A percentile compares a stretch with the other conserved stretches of the same genome.
Evolutionary conservation across 257 asterid genomes (phyloP).

Genomic region (Solanum pinnatisectum): DNA sequence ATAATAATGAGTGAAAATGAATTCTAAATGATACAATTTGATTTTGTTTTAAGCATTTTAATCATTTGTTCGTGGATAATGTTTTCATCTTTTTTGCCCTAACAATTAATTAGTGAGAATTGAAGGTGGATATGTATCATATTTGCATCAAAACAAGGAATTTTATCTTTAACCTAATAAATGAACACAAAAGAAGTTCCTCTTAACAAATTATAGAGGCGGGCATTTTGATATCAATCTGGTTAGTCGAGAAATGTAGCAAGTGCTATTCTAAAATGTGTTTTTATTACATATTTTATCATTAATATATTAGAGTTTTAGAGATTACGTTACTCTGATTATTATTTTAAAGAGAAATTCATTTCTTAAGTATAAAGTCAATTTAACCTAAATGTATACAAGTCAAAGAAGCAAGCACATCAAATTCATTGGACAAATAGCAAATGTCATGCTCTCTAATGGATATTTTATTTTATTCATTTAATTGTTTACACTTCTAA

Average conservation of each 20-base stretch:
- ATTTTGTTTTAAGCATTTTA: neutral
- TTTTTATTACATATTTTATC: neutral
- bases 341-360: neutral
- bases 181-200: neutral
- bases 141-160: neutral
- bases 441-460: neutral
- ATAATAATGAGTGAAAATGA: neutral
- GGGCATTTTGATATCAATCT: neutral
- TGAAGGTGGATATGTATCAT: neutral
- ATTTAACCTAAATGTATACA: neutral
- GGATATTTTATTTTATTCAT: neutral
- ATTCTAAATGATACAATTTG: neutral
- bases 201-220: neutral
- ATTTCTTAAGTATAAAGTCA: neutral
- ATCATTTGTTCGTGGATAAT: neutral
- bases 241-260: neutral
- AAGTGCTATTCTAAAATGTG: neutral
- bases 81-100: neutral
- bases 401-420: neutral
- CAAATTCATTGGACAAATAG: neutral
- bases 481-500: neutral
- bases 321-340: neutral
- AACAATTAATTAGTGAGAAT: neutral
- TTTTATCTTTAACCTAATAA: neutral
- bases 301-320: neutral